Conservation (phyloP, 495 filamentous ascomycete species). For the Podospora fimiseda region DNA sequence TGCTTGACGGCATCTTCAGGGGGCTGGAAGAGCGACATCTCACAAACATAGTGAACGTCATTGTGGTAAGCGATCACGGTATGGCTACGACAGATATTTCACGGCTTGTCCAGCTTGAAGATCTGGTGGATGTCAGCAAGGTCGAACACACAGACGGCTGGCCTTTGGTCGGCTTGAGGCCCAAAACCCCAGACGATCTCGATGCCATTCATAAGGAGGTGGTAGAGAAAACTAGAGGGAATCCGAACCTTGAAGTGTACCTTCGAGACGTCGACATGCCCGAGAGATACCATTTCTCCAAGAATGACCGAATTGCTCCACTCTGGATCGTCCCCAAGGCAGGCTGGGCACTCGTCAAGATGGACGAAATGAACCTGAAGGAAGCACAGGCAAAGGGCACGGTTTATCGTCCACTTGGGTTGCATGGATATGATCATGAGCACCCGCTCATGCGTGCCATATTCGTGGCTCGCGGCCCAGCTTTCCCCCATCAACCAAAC, state of each 20-base stretch:
- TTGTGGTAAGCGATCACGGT: conserved; percentile 96
- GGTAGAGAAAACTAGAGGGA: conserved; percentile 45
- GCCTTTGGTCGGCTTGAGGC: conserved; percentile 84
- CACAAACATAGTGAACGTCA: conserved; percentile 85
- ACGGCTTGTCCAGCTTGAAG: conserved; percentile 89
- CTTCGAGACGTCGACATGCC: conserved; percentile 78
- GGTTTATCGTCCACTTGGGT: conserved; percentile 65
- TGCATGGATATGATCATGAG: conserved; percentile 88
- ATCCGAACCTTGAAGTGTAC: conserved; percentile 74
- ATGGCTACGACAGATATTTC: conserved; percentile 87
- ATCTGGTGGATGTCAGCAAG: conserved; percentile 66
- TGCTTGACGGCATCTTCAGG: conserved; percentile 68
- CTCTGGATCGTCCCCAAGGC: conserved; percentile 87
- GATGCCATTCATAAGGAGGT: conserved; percentile 46
- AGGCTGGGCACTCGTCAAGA: conserved; percentile 82
- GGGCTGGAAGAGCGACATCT: conserved; percentile 78
- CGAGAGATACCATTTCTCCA: conserved; percentile 76
- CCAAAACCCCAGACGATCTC: conserved; percentile 56
- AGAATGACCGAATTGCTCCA: conserved; percentile 82
- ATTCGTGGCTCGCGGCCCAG: conserved; percentile 80
- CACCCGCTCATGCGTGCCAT: conserved; percentile 90
- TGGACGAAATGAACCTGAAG: conserved; percentile 65
- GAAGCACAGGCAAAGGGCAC: conserved; percentile 53
- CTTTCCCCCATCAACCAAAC: conserved; percentile 77
- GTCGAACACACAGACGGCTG: conserved; percentile 88